These are phyloP conservation scores for Xylogone sp. DNA, from an alignment of 2,329 filamentous ascomycete genomes.

Conservation along the genomic window DNA sequence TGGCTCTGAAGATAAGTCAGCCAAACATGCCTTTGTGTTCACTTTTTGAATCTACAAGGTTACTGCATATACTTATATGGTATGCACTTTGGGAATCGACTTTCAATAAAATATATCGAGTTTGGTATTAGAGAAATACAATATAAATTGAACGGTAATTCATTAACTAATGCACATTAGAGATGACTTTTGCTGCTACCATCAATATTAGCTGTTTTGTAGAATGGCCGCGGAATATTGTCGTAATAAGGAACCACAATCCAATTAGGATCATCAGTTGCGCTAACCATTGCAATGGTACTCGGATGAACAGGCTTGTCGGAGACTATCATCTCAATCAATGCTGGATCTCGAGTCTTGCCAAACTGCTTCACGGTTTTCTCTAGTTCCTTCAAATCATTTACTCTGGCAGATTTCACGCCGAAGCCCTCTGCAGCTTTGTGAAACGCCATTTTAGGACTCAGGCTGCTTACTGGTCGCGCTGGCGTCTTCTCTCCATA, in stretches of 20 bases:
- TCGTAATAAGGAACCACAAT: conserved; percentile 47
- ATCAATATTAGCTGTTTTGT: background rate
- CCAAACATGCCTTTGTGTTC: too few species aligned
- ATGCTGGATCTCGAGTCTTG: conserved; percentile 24
- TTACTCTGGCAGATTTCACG: conserved; percentile 24
- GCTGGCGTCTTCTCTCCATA: conserved; percentile 25
- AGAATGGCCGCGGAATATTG: conserved; percentile 31
- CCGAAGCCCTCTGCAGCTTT: conserved; percentile 38
- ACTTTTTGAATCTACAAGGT: too few species aligned
- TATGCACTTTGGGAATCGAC: too few species aligned
- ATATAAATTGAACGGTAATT: too few species aligned
- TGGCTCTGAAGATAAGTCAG: too few species aligned
- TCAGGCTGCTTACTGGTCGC: conserved; percentile 29
- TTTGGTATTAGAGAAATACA: too few species aligned
- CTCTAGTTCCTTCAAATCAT: conserved; percentile 25
- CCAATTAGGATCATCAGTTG: conserved; percentile 35
- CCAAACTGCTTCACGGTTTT: conserved; percentile 29
- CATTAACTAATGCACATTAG: too few species aligned
- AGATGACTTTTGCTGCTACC: too few species aligned
- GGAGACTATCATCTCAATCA: conserved; percentile 38
- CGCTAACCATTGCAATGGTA: conserved; percentile 38
- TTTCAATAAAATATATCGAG: too few species aligned
- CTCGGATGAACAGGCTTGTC: conserved; percentile 30
- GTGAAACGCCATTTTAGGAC: conserved; percentile 32
- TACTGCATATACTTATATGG: too few species aligned